These are phyloP conservation scores for Neurospora sp. DNA, from an alignment of 2,329 filamentous ascomycete species.

Conservation along the genomic window DNA sequence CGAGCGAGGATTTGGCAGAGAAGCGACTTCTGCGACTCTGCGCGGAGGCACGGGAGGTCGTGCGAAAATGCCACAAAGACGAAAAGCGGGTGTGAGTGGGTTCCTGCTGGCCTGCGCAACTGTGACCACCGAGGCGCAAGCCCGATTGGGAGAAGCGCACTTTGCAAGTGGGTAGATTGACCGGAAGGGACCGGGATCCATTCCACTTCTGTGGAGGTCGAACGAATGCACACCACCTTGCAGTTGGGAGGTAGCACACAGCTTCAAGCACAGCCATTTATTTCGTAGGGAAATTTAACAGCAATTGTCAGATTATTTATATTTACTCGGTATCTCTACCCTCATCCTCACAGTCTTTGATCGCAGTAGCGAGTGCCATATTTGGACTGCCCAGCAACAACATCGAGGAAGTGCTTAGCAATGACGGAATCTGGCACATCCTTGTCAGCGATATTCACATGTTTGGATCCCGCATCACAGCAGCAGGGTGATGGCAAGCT, in stretches of 20 bases:
- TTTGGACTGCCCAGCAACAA: slow-evolving; percentile 29
- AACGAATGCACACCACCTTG: background rate
- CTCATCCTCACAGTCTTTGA: background rate
- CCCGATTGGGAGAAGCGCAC: background rate
- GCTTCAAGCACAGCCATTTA: background rate
- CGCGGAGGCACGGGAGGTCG: slow-evolving; percentile 5
- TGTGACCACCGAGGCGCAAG: slow-evolving; percentile 6
- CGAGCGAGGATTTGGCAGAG: background rate
- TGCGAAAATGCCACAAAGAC: slow-evolving; percentile 11
- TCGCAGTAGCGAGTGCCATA: slow-evolving; percentile 25
- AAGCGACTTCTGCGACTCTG: background rate
- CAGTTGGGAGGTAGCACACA: background rate
- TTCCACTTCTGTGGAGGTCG: background rate
- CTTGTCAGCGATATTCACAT: background rate
- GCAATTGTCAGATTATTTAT: background rate
- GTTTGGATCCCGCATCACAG: background rate
- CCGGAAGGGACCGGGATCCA: background rate
- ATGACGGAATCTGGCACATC: slow-evolving; percentile 26
- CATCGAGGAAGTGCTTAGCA: slow-evolving; percentile 30
- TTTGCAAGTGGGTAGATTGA: background rate
- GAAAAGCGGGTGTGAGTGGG: slow-evolving; percentile 12
- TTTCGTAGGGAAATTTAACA: background rate
- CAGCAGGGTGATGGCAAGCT: background rate
- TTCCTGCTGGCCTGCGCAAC: background rate
- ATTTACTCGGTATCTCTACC: background rate